phyloP scores from a whole-genome alignment of 495 filamentous ascomycete species.

The Cercophora newfieldiana region DNA sequence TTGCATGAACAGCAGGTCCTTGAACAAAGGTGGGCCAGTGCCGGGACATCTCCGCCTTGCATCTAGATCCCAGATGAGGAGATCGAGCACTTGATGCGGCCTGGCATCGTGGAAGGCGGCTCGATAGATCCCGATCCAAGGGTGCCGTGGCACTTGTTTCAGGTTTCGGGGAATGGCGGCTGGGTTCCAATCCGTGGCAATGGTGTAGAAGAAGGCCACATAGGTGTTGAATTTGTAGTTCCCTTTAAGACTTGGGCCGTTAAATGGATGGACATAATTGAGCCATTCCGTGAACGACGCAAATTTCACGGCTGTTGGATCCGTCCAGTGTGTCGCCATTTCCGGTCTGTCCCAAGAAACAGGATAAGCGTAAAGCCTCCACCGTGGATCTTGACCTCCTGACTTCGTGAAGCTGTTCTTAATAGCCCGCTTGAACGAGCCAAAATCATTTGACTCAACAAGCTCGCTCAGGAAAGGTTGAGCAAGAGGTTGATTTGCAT shows the following conservation, averaged over 20 bases:
- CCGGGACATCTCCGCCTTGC: conserved; percentile 24
- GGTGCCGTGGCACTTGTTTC: conserved; percentile 28
- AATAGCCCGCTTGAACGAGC: not conserved
- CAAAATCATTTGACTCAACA: not conserved
- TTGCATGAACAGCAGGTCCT: conserved; percentile 43
- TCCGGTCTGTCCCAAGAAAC: conserved; percentile 39
- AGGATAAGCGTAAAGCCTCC: conserved; percentile 32
- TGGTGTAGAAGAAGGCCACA: conserved; percentile 49
- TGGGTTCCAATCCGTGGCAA: conserved; percentile 39
- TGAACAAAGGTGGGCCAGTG: conserved; percentile 5
- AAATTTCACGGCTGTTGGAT: conserved; percentile 23
- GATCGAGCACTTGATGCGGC: conserved; percentile 29
- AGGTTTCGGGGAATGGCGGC: conserved; percentile 13
- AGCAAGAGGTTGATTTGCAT: not conserved
- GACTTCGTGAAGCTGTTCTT: not conserved
- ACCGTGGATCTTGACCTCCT: not conserved
- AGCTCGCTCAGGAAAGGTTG: not conserved
- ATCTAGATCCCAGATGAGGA: conserved; percentile 50
- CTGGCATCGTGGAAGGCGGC: conserved; percentile 30
- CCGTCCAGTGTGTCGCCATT: conserved; percentile 40
- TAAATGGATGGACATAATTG: conserved; percentile 22
- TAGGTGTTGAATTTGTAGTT: conserved; percentile 34
- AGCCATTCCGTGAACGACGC: conserved; percentile 42
- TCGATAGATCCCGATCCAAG: conserved; percentile 46
- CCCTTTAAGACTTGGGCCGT: not conserved